phyloP scores from a whole-genome alignment of 306 rosid species.

The Hippophae tibetana region DNA sequence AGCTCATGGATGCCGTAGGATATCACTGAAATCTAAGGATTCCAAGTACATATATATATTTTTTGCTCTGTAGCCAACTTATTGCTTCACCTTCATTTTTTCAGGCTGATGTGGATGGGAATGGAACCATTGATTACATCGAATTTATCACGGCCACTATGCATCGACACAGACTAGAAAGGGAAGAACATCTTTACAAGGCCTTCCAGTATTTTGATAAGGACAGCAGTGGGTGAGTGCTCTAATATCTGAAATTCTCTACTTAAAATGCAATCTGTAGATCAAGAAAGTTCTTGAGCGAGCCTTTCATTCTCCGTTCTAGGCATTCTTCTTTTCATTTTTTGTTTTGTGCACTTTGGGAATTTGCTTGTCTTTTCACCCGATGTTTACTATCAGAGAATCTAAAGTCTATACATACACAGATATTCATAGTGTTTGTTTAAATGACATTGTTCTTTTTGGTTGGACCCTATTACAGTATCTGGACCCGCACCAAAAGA shows the following conservation, averaged over 20 bases:
- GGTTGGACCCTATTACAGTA: no score
- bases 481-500: no score
- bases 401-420: no score
- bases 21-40: background rate
- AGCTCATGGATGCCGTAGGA: slow-evolving; percentile 85
- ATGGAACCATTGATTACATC: slow-evolving; percentile 72
- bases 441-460: no score
- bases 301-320: no score
- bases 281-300: no score
- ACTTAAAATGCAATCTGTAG: background rate
- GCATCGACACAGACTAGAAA: slow-evolving; percentile 74
- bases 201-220: slow-evolving; percentile 76
- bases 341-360: no score
- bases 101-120: slow-evolving; percentile 91
- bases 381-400: no score
- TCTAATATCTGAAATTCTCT: background rate
- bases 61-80: slow-evolving; percentile 6
- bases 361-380: no score
- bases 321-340: no score
- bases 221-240: slow-evolving; percentile 68
- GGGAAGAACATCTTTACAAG: slow-evolving; percentile 70
- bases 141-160: slow-evolving; percentile 87
- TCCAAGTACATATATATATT: background rate
- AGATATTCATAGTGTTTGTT: no score
- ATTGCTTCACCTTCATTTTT: slow-evolving; percentile 9